Conservation (phyloP, 495 filamentous ascomycete genomes). For the Tuber brumale region DNA sequence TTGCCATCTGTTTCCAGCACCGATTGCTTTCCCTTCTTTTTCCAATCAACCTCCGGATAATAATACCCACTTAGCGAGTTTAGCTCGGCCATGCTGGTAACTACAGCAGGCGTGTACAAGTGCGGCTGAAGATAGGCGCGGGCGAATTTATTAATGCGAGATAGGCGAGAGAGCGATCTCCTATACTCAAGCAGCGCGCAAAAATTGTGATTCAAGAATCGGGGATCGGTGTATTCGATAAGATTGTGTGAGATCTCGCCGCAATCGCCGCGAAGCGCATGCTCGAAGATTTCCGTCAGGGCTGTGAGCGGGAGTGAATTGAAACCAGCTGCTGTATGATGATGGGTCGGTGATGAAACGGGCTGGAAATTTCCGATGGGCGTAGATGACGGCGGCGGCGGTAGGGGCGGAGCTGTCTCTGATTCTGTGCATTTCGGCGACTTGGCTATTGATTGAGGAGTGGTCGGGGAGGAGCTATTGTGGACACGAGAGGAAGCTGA, state of each 20-base stretch:
- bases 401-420: background rate
- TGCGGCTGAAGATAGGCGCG: conserved; percentile 28
- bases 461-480: background rate
- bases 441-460: background rate
- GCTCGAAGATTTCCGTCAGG: conserved; percentile 28
- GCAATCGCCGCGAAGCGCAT: conserved; percentile 23
- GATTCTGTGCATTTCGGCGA: background rate
- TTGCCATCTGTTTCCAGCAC: conserved; percentile 33
- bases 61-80: conserved; percentile 34
- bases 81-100: conserved; percentile 32
- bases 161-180: conserved; percentile 17
- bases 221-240: conserved; percentile 25
- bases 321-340: conserved; percentile 14
- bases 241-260: conserved; percentile 23
- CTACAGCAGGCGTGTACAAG: conserved; percentile 25
- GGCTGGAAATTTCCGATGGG: conserved; percentile 9
- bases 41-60: conserved; percentile 32
- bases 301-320: conserved; percentile 26
- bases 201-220: conserved; percentile 35
- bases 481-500: background rate
- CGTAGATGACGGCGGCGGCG: background rate
- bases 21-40: conserved; percentile 29
- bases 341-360: conserved; percentile 22
- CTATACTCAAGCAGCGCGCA: conserved; percentile 24
- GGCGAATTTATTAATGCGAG: conserved; percentile 25